Base-by-base conservation (phyloP, 768 basidiomycete genomes). In the Chalciporus sphaerocephalus region DNA sequence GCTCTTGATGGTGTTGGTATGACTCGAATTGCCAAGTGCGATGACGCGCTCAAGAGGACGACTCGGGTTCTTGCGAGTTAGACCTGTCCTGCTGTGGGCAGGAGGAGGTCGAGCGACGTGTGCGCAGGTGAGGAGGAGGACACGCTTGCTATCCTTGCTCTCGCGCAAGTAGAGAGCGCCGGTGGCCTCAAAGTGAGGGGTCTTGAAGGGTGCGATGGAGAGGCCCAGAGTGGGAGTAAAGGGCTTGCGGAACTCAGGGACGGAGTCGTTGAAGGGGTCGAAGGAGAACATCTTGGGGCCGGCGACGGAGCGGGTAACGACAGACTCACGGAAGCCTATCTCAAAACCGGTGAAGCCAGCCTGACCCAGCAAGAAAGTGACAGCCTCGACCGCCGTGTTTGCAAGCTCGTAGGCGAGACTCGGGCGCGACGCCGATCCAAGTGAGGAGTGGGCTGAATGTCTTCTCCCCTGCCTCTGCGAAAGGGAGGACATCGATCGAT, bases 161-260 rank as follows among this genome's bases (percentile, higher is more conserved):
- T 36, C 16, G 7, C 40, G 34, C 34, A 47, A 4, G 21, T 36
- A 47, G 16, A 47, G 13, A 8, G 22, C 40, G 11, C 46, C 46
- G 0, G 46, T 47, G 24, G 39, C 46, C 18, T 47, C 34, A 9
- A n/a, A 41, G 25, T 47, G 11, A 11, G 46, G 27, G 2, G 18
- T 20, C 5, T 17, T 36, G 6, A 4, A 11, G 9, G 46, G 45
- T 8, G 45, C 33, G 15, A 46, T 40, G 3, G 9, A 12, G n/a
- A 47, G 15, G 10, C 40, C 46, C 12, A 47, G 46, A 8, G 34
- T 22, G 11, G 39, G 39, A 16, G 46, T 47, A 21, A 47, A 47
- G 15, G 46, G 46, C 4, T n/a, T 27, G 11, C 18, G 28, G 6
- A 24, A 11, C 25, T 27, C 25, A 11, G 25, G 25, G 8, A 27